phyloP scores from a whole-genome alignment of 495 filamentous ascomycete genomes.

The Hyphodiscus hymeniophilus region DNA sequence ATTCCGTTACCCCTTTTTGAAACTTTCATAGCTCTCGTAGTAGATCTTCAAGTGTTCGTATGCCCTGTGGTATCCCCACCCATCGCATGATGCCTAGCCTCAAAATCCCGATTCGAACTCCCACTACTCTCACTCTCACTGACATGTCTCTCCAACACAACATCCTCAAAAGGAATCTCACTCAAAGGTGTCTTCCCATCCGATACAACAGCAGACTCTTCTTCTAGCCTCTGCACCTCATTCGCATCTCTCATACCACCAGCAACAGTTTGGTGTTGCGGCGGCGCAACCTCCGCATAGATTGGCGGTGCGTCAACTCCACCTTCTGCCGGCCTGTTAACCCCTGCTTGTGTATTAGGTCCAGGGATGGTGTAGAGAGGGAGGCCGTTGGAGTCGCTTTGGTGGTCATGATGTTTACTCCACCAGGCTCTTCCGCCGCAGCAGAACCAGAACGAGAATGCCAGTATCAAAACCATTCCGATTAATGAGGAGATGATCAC shows the following conservation, averaged over 20 bases:
- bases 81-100: constrained; percentile 6
- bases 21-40: no score
- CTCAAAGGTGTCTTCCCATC: constrained; percentile 23
- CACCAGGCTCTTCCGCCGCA: not conserved
- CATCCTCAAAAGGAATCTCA: constrained; percentile 23
- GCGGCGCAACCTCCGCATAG: constrained; percentile 15
- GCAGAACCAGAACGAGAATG: constrained; percentile 9
- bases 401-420: no score
- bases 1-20: no score
- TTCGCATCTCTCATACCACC: constrained; percentile 5
- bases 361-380: not conserved
- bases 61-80: constrained; percentile 21
- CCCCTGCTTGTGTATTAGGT: no score
- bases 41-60: constrained; percentile 21
- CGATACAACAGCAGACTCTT: constrained; percentile 16
- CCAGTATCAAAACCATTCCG: constrained; percentile 1
- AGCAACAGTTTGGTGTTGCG: constrained; percentile 6
- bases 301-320: constrained; percentile 7
- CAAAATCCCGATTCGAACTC: constrained; percentile 6
- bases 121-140: not conserved
- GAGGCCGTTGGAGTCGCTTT: not conserved
- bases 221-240: constrained; percentile 1
- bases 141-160: constrained; percentile 9
- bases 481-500: not conserved
- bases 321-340: no score